Conservation (phyloP, 2,329 filamentous ascomycete species). For the Colletotrichum euphorbiae region DNA sequence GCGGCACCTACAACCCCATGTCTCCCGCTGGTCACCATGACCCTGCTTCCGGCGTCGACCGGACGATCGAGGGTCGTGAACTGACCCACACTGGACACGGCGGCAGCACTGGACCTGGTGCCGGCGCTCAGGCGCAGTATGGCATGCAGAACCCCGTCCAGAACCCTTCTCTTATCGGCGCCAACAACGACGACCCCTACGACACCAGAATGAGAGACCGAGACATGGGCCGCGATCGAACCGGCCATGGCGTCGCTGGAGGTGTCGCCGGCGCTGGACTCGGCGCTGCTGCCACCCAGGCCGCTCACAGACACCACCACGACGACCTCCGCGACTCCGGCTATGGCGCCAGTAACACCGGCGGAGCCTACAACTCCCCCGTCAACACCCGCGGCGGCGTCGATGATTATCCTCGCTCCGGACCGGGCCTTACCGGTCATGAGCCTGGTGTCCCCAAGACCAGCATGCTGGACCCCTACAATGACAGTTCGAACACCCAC, state of each 20-base stretch:
- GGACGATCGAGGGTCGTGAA: conserved; percentile 29
- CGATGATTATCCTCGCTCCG: conserved; percentile 7
- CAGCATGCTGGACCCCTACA: conserved; percentile 40
- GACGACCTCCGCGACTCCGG: conserved; percentile 30
- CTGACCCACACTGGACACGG: conserved; percentile 33
- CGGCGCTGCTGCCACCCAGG: conserved; percentile 26
- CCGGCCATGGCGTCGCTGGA: conserved; percentile 28
- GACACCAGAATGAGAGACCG: conserved; percentile 37
- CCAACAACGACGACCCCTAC: conserved; percentile 26
- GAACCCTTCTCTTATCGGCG: conserved; percentile 28
- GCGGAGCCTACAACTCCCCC: conserved; percentile 10
- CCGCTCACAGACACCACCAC: conserved; percentile 31
- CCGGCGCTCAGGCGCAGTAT: conserved; percentile 25
- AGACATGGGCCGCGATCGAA: conserved; percentile 38
- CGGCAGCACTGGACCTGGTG: conserved; percentile 13
- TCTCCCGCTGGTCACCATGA: conserved; percentile 26
- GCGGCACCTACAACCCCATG: conserved; percentile 32
- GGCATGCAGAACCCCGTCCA: conserved; percentile 7
- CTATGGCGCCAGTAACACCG: background rate
- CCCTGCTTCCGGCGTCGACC: conserved; percentile 28
- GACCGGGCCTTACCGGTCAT: conserved; percentile 2
- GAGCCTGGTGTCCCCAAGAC: conserved; percentile 30
- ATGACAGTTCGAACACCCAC: background rate
- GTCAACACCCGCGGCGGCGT: conserved; percentile 14
- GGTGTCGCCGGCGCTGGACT: conserved; percentile 30